These are phyloP conservation scores for Chlorella sp. DNA, from an alignment of 139 green algal species.

Conservation along the genomic window DNA sequence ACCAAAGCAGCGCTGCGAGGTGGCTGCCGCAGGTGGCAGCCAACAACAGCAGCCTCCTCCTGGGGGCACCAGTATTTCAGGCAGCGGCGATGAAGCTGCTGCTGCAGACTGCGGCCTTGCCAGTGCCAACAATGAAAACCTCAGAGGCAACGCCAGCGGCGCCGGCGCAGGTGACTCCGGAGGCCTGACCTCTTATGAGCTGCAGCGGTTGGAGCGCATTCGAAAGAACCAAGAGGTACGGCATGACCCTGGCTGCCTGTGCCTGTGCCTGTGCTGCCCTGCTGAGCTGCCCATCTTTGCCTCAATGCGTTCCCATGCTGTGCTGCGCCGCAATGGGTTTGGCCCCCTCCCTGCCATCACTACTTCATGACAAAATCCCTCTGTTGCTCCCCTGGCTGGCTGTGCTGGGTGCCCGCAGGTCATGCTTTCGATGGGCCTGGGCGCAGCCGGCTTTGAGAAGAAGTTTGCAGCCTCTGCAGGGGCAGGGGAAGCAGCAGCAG, in stretches of 20 bases:
- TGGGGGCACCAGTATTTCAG: background rate
- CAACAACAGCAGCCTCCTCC: background rate
- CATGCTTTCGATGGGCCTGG: constrained; percentile 12
- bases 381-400: too few relatives aligned
- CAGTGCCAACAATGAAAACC: background rate
- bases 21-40: too few relatives aligned
- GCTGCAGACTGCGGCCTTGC: background rate
- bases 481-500: background rate
- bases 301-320: too few relatives aligned
- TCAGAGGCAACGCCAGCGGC: background rate
- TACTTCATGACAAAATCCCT: too few relatives aligned
- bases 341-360: background rate
- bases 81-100: background rate
- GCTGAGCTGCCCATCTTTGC: background rate
- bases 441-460: background rate
- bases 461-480: background rate
- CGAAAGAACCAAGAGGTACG: constrained; percentile 33
- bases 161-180: background rate
- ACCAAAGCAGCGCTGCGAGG: background rate
- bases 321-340: background rate
- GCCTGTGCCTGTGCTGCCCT: background rate
- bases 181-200: constrained; percentile 30
- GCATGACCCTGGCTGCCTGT: too few relatives aligned
- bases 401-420: constrained; percentile 15
- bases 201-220: constrained; percentile 28